Evolutionary conservation across 768 basidiomycete genomes (phyloP).

Genomic region (Pleurotus eryngii): DNA sequence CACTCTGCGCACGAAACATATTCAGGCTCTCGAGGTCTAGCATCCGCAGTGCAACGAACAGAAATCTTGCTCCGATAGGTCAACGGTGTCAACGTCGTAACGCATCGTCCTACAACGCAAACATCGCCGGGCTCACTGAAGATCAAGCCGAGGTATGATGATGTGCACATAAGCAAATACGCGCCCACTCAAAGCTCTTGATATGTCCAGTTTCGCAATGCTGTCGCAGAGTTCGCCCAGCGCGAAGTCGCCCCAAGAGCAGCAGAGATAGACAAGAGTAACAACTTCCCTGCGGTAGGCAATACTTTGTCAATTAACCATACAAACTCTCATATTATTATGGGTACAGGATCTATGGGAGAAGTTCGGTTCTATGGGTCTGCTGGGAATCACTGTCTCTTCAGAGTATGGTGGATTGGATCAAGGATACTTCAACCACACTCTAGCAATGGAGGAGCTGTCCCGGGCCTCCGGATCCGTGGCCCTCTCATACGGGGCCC

Average conservation of each 20-base stretch:
- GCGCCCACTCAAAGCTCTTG: not conserved
- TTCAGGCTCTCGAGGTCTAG: not conserved
- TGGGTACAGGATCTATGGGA: slow-evolving; percentile 72
- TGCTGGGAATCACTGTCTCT: slow-evolving; percentile 83
- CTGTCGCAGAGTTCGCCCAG: slow-evolving; percentile 75
- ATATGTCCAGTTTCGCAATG: slow-evolving; percentile 69
- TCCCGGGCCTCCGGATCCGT: slow-evolving; percentile 90
- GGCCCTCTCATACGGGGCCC: slow-evolving; percentile 88
- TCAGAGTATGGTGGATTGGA: slow-evolving; percentile 79
- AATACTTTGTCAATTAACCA: not conserved
- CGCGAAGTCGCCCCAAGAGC: slow-evolving; percentile 85
- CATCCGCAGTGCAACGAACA: not conserved
- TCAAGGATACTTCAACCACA: slow-evolving; percentile 84
- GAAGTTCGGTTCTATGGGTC: slow-evolving; percentile 89
- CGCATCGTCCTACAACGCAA: slow-evolving; percentile 66
- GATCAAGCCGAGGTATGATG: slow-evolving; percentile 72
- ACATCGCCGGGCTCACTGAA: slow-evolving; percentile 73
- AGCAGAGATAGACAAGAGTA: slow-evolving; percentile 80
- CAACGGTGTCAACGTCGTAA: slow-evolving; percentile 21
- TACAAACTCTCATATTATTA: too few species aligned
- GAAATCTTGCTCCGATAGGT: not conserved
- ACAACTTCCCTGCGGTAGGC: slow-evolving; percentile 73
- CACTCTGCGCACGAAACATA: not conserved
- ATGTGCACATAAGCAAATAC: not conserved
- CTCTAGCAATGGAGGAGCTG: slow-evolving; percentile 92